Conservation (phyloP, 495 filamentous ascomycete species). For the Trypethelium eluteriae region DNA sequence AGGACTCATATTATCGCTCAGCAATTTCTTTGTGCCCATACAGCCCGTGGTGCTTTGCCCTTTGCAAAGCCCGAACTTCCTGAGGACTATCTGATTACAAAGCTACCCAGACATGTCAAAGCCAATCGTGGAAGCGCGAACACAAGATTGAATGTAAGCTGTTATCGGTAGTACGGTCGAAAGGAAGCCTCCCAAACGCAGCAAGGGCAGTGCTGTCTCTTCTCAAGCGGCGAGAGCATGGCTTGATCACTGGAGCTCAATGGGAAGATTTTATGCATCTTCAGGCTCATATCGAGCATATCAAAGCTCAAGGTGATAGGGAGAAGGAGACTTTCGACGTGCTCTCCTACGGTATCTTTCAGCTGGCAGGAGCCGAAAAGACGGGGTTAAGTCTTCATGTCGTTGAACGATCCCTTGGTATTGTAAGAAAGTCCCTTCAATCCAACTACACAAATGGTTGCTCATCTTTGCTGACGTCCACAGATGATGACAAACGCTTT, state of each 20-base stretch:
- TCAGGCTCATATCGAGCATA: constrained; percentile 45
- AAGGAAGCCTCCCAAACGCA: constrained; percentile 47
- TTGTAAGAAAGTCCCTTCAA: background rate
- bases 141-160: constrained; percentile 57
- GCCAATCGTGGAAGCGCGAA: constrained; percentile 49
- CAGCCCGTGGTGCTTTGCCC: background rate
- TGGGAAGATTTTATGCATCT: constrained; percentile 40
- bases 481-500: constrained; percentile 52
- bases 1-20: constrained; percentile 16
- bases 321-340: constrained; percentile 45
- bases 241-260: constrained; percentile 35
- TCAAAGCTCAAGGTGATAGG: constrained; percentile 31
- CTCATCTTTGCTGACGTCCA: constrained; percentile 2
- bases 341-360: constrained; percentile 47
- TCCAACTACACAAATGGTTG: constrained; percentile 20
- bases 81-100: background rate
- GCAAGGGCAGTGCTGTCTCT: constrained; percentile 50
- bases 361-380: constrained; percentile 42
- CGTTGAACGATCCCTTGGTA: background rate
- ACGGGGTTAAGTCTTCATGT: background rate
- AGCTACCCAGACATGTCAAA: constrained; percentile 49
- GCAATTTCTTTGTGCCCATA: background rate
- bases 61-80: background rate
- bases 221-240: constrained; percentile 38
- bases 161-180: constrained; percentile 35